These are phyloP conservation scores for Leishmania gerbilli DNA, from an alignment of 208 protist species.

Conservation along the genomic window DNA sequence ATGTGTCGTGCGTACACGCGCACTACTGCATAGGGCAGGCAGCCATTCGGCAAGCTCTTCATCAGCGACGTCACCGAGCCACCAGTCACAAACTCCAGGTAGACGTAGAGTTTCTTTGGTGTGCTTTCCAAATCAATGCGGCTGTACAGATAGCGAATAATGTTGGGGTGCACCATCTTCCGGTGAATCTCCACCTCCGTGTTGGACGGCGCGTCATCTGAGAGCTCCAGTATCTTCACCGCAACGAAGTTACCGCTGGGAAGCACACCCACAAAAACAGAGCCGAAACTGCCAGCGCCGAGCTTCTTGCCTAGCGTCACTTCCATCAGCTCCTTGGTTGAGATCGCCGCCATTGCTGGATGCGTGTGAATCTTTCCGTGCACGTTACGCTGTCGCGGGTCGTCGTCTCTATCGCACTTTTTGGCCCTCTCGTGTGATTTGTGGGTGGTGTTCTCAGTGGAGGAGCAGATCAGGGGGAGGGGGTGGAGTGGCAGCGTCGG, in stretches of 20 bases:
- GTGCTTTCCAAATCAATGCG: constrained; percentile 77
- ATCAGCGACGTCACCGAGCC: constrained; percentile 91
- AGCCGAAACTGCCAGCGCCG: constrained; percentile 88
- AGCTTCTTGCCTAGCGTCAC: constrained; percentile 90
- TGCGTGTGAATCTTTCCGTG: neutral
- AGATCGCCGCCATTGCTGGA: constrained; percentile 41
- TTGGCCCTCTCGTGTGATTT: neutral
- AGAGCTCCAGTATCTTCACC: constrained; percentile 87
- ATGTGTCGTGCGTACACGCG: constrained; percentile 88
- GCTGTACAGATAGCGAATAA: constrained; percentile 91
- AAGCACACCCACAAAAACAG: constrained; percentile 88
- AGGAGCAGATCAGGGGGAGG: neutral
- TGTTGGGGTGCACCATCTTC: constrained; percentile 91
- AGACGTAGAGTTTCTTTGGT: constrained; percentile 88
- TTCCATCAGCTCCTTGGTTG: constrained; percentile 67
- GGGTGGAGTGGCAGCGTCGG: neutral
- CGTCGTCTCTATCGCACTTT: neutral
- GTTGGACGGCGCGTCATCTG: constrained; percentile 80
- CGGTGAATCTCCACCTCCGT: constrained; percentile 92
- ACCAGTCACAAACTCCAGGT: constrained; percentile 92
- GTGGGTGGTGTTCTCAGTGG: neutral
- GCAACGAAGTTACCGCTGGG: constrained; percentile 89
- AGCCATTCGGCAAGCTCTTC: constrained; percentile 80
- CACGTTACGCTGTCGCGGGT: neutral
- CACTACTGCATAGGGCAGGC: constrained; percentile 76